Base-by-base conservation (phyloP, 2,329 filamentous ascomycete genomes). In the Cytospora leucostoma region DNA sequence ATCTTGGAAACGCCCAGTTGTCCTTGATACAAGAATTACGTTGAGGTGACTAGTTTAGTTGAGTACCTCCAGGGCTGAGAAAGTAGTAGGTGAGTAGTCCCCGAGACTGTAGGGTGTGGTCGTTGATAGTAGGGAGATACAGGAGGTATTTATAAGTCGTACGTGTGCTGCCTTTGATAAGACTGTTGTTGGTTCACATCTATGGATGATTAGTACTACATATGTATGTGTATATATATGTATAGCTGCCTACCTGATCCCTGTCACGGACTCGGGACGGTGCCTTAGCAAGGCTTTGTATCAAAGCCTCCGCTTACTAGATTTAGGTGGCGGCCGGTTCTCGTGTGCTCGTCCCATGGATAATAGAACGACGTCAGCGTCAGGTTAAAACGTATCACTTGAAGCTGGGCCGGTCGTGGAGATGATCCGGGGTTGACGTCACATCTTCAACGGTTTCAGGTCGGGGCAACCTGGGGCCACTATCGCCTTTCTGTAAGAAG, bases 351-450 rank as follows among this genome's bases (percentile, higher is more conserved):
- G n/a, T n/a, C n/a, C n/a, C n/a, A n/a, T n/a, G n/a, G n/a, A 35
- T 19, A 55, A 40, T n/a, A 49, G 32, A 19, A 21, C n/a, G 15
- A 55, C 59, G 59, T 55, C 59, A 61, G 51, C 53, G 34, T 32
- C 32, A 34, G 38, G 59, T 17, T 49, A 33, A 34, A 27, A 40
- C 49, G 33, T 33, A 52, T 15, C 19, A 52, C 15, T 52, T 49
- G 40, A 38, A 61, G 59, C 38, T 34, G 38, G 38, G 34, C 32
- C 49, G 33, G 17, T 54, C 58, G 58, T 52, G 38, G 35, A 19
- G 32, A 61, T 61, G 59, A 61, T 40, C 51, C 10, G 19, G 51
- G 38, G 49, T 61, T 61, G 59, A 61, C 59, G 59, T 61, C 59
- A 61, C 59, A 32, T 37, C 37, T 27, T 27, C 2, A 27, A 27